Percentiles rank a stretch among this genome's conserved stretches.
Evolutionary conservation across 2,329 filamentous ascomycete genomes (phyloP).

Genomic region (Cladosporium sp.): DNA sequence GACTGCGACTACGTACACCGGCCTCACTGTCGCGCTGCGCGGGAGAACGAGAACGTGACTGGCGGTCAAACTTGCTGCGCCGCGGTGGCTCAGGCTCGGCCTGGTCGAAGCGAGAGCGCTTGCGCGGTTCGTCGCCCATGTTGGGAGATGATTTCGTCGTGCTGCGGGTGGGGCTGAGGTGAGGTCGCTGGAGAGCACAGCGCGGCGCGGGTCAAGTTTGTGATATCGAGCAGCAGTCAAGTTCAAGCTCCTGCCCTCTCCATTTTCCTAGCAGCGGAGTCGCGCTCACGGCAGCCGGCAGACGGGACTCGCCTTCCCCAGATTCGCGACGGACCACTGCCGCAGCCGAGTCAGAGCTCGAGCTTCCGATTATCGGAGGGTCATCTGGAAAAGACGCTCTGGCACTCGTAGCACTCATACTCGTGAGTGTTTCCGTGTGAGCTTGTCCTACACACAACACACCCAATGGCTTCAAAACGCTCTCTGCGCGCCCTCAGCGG

Average conservation of each 20-base stretch:
- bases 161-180: neutral
- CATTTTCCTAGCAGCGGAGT: neutral
- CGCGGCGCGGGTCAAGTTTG: neutral
- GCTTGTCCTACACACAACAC: neutral
- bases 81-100: conserved; percentile 72
- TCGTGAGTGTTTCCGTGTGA: neutral
- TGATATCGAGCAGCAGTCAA: neutral
- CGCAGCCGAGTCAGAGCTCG: neutral
- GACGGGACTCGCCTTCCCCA: neutral
- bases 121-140: conserved; percentile 79
- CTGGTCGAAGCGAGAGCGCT: conserved; percentile 93
- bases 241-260: neutral
- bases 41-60: conserved; percentile 86
- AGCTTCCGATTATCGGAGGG: neutral
- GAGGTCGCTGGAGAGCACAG: neutral
- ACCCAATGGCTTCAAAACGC: conserved; percentile 34
- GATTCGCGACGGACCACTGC: neutral
- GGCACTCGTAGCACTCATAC: neutral
- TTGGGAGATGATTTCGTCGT: conserved; percentile 3
- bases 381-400: conserved; percentile 2
- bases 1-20: conserved; percentile 73
- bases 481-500: conserved; percentile 23
- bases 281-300: neutral
- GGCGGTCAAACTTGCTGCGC: conserved; percentile 79
- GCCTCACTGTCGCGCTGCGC: conserved; percentile 59